phyloP scores from a whole-genome alignment of 345 rosid species.

The Populus davidiana region DNA sequence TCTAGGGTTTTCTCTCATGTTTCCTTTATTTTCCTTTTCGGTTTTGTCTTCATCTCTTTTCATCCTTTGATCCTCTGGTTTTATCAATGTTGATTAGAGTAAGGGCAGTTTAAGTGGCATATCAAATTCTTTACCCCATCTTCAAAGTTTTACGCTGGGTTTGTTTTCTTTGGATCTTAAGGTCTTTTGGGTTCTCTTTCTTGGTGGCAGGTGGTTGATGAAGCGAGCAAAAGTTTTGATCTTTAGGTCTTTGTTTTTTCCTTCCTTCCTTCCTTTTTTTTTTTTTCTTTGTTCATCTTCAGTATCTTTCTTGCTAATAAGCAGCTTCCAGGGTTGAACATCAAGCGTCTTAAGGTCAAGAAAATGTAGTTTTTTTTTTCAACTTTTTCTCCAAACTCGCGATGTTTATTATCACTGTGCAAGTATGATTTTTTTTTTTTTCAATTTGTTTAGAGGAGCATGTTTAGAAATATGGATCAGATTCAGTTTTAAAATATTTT shows the following conservation, averaged over 20 bases:
- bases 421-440: too few relatives aligned
- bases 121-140: not conserved
- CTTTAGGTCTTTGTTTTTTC: not conserved
- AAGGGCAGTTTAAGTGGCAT: not conserved
- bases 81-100: not conserved
- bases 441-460: too few relatives aligned
- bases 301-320: not conserved
- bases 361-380: not conserved
- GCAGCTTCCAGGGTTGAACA: not conserved
- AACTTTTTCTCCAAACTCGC: too few relatives aligned
- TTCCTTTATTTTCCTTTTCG: too few relatives aligned
- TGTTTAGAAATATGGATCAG: too few relatives aligned
- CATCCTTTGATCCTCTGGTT: conserved; percentile 37
- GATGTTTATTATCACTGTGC: too few relatives aligned
- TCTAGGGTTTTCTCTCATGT: conserved; percentile 53
- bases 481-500: too few relatives aligned
- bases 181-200: not conserved
- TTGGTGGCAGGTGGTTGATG: not conserved
- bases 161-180: not conserved
- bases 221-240: not conserved
- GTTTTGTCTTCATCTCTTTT: not conserved
- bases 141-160: not conserved
- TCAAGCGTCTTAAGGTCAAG: not conserved
- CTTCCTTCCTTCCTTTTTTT: not conserved
- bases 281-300: not conserved